Percentiles rank a stretch among this genome's conserved stretches.
Conservation (phyloP, 257 asterid genomes). For the Fraxinus excelsior region DNA sequence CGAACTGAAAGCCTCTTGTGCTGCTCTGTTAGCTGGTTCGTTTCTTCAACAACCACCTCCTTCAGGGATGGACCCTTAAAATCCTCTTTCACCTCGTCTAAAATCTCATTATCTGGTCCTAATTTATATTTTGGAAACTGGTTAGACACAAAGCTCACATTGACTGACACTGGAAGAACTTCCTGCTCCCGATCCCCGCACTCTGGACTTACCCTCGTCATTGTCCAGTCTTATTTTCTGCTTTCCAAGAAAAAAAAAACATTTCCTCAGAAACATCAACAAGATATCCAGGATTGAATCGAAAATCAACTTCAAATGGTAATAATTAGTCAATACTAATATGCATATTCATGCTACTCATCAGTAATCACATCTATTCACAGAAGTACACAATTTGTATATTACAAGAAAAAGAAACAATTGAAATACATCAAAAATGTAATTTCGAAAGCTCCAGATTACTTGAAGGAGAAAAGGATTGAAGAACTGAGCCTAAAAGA, state of each 20-base stretch:
- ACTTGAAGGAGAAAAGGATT: neutral
- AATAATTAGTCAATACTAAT: neutral
- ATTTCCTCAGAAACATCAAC: neutral
- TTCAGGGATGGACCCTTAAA: conserved; percentile 79
- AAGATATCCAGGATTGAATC: neutral
- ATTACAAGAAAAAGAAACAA: neutral
- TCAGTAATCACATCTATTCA: neutral
- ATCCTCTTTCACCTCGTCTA: conserved; percentile 76
- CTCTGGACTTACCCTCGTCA: conserved; percentile 95
- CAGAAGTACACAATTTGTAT: neutral
- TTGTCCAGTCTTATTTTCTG: conserved; percentile 36
- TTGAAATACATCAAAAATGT: neutral
- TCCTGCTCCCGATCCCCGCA: conserved; percentile 60
- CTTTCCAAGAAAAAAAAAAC: neutral
- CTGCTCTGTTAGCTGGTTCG: conserved; percentile 68
- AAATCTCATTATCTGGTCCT: conserved; percentile 79
- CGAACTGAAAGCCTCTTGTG: conserved; percentile 94
- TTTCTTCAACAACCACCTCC: conserved; percentile 78
- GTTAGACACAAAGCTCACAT: conserved; percentile 64
- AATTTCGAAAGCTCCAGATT: neutral
- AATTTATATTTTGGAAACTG: conserved; percentile 84
- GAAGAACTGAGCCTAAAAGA: neutral
- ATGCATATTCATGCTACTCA: neutral
- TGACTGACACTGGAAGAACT: conserved; percentile 64
- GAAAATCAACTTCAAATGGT: neutral